Percentiles rank a stretch among this genome's conserved stretches.
phyloP scores from a whole-genome alignment of 2,329 filamentous ascomycete species.

The Clarireedia monteithiana region DNA sequence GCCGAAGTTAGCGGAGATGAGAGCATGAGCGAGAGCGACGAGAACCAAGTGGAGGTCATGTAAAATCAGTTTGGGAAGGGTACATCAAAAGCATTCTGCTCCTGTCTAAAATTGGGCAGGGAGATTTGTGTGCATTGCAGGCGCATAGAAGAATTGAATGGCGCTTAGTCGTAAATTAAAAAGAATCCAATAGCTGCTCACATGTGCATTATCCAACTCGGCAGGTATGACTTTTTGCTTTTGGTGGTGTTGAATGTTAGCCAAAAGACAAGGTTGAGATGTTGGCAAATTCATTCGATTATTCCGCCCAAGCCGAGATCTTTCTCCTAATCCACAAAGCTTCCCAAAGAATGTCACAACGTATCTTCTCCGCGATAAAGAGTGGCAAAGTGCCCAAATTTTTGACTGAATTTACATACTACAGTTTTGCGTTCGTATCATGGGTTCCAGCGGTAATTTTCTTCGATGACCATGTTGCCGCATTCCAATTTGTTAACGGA shows the following conservation, averaged over 20 bases:
- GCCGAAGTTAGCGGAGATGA: constrained; percentile 97
- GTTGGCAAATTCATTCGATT: neutral
- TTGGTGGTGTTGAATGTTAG: neutral
- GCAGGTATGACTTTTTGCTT: too few species aligned
- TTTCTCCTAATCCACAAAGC: neutral
- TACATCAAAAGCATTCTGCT: constrained; percentile 16
- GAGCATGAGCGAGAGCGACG: constrained; percentile 90
- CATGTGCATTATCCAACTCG: too few species aligned
- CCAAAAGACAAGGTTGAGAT: neutral
- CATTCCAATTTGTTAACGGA: constrained; percentile 50
- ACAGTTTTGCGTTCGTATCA: constrained; percentile 45
- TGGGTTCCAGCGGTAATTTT: constrained; percentile 56
- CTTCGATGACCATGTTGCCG: constrained; percentile 53
- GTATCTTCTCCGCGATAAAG: constrained; percentile 17
- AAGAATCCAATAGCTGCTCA: neutral
- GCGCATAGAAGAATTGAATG: constrained; percentile 19
- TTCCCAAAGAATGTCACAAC: constrained; percentile 4
- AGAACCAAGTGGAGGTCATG: constrained; percentile 59
- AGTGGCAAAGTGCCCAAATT: constrained; percentile 11
- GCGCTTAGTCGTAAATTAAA: neutral
- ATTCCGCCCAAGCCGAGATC: neutral
- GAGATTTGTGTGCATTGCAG: constrained; percentile 25
- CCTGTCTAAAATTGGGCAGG: constrained; percentile 1
- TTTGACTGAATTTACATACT: constrained; percentile 32
- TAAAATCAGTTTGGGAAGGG: constrained; percentile 26